phyloP scores from a whole-genome alignment of 371 early-diverging fungal genomes.

The Basidiobolus meristosporus region DNA sequence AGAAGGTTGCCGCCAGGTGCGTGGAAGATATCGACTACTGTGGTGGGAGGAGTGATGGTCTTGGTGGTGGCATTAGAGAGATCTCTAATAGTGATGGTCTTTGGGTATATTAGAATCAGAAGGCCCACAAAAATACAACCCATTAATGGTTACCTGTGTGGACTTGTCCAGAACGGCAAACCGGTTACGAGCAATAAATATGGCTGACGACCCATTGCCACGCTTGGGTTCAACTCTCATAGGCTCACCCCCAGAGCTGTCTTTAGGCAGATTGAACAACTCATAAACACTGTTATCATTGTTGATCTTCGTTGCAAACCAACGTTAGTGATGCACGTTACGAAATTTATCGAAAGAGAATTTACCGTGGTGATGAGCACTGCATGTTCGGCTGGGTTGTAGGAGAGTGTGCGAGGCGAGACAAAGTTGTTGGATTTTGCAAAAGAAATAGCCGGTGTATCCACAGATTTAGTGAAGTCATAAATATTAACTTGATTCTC shows the following conservation, averaged over 20 bases:
- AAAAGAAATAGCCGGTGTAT: constrained; percentile 55
- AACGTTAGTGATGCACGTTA: background rate
- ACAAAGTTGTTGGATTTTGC: constrained; percentile 41
- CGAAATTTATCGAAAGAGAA: background rate
- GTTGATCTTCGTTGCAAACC: too few species aligned
- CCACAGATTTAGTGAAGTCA: constrained; percentile 55
- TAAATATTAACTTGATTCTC: constrained; percentile 62
- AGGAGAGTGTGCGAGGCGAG: constrained; percentile 64
- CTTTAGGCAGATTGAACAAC: too few species aligned
- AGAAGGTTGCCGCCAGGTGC: constrained; percentile 71
- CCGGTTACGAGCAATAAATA: constrained; percentile 88
- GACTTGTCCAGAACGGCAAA: constrained; percentile 82
- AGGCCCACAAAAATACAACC: background rate
- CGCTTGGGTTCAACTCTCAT: constrained; percentile 51
- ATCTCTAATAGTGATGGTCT: constrained; percentile 51
- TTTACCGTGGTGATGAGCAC: constrained; percentile 58
- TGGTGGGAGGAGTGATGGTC: constrained; percentile 58
- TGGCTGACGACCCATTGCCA: constrained; percentile 59
- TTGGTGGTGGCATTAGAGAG: constrained; percentile 72
- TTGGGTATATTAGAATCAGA: constrained; percentile 13
- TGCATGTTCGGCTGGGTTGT: constrained; percentile 83
- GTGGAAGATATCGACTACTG: constrained; percentile 66
- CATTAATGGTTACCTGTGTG: constrained; percentile 19
- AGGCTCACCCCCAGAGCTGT: too few species aligned
- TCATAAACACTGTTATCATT: too few species aligned